Conservation (phyloP, 2,329 filamentous ascomycete species). For the Fusarium sp. region DNA sequence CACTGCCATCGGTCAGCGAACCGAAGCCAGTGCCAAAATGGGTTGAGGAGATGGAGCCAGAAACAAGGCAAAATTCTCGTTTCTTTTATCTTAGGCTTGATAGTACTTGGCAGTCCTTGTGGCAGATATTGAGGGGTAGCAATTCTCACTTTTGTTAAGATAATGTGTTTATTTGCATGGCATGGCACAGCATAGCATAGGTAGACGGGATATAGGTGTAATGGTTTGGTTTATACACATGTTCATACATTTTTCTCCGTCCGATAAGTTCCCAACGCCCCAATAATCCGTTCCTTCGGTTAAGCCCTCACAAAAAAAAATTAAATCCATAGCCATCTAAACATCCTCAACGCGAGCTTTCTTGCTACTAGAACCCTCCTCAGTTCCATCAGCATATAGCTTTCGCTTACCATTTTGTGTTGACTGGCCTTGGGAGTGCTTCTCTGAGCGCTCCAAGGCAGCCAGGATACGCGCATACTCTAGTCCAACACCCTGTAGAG, state of each 20-base stretch:
- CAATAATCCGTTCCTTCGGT: conserved; percentile 10
- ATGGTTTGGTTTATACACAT: conserved; percentile 32
- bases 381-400: conserved; percentile 47
- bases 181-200: conserved; percentile 23
- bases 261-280: conserved; percentile 26
- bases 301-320: neutral
- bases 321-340: conserved; percentile 24
- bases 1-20: neutral
- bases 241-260: conserved; percentile 32
- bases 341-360: conserved; percentile 58
- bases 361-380: conserved; percentile 57
- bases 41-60: neutral
- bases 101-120: conserved; percentile 32
- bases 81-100: conserved; percentile 27
- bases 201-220: conserved; percentile 43
- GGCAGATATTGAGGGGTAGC: conserved; percentile 24
- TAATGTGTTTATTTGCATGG: conserved; percentile 44
- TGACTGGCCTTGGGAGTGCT: conserved; percentile 41
- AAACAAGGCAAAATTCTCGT: neutral
- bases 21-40: conserved; percentile 2
- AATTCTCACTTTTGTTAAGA: conserved; percentile 41
- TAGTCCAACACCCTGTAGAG: conserved; percentile 74
- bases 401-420: conserved; percentile 61
- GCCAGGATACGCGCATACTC: conserved; percentile 78
- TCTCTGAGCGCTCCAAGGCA: conserved; percentile 56